Base-by-base conservation (phyloP, 192 early-diverging fungal genomes). In the Podila minutissima region DNA sequence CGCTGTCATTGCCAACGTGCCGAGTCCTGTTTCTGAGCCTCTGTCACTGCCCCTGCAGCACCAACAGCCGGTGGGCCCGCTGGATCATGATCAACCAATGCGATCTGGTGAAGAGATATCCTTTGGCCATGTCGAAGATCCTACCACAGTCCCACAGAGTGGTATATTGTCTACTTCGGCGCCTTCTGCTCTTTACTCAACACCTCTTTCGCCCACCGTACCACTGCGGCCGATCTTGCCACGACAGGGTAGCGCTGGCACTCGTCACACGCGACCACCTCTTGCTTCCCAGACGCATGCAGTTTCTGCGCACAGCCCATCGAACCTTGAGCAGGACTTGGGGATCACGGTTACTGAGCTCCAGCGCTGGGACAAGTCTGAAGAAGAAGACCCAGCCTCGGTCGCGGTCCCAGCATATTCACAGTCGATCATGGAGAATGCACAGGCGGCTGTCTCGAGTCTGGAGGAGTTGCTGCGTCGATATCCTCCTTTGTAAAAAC, bases 341-440 rank as follows among this genome's bases (percentile, higher is more conserved):
- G 74, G 74, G 2, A 76, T 76, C 10, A 61, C 41, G 0, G 63
- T 66, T 3, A 33, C 24, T 10, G 63, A 31, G 3, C 22, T 76
- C 19, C 24, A 61, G 28, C 55, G 74, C 17, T 76, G 74, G 74
- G 68, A 69, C 20, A 57, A 24, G 9, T 17, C 10, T 41, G 35
- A 24, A 11, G 50, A n/a, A 55, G 6, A 55, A 22, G 53, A 55
- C 10, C n/a, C 24, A 26, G 58, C 49, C 6, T 35, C 58, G 1
- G 0, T 67, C 13, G 29, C 50, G 26, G 61, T 67, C 0, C 75
- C 75, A 1, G 1, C 22, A 0, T 78, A 78, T 71, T 64, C 37
- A 8, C 5, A 24, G 2, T 62, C 64, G 13, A 24, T 78, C 31
- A 17, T 78, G 46, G 75, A 78, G 64, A 78, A 71, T 57, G 75